phyloP scores from a whole-genome alignment of 2,329 filamentous ascomycete genomes.

The Penicillium sp. region DNA sequence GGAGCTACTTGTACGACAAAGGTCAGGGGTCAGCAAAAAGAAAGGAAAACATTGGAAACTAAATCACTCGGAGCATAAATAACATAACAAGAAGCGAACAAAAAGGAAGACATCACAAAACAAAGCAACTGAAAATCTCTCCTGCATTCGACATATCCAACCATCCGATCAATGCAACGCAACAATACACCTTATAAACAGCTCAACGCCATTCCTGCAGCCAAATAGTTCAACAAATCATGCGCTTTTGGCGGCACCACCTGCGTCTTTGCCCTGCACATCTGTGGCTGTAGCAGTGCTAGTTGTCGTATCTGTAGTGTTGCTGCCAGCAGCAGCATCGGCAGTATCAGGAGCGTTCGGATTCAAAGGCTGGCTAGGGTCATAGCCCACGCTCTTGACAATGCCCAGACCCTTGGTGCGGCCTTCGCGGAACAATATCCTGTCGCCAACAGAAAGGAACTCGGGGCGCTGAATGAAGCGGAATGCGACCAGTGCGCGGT shows the following conservation, averaged over 20 bases:
- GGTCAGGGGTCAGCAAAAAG: too few relatives aligned
- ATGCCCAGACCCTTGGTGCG: conserved; percentile 93
- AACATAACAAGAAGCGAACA: background rate
- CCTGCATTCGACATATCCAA: too few relatives aligned
- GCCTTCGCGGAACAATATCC: conserved; percentile 89
- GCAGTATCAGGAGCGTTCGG: conserved; percentile 24
- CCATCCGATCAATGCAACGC: conserved; percentile 5
- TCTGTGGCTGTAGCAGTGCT: background rate
- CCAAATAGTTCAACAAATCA: background rate
- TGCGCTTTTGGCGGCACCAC: background rate
- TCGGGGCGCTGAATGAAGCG: conserved; percentile 91
- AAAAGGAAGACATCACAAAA: background rate
- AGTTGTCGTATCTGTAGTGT: background rate
- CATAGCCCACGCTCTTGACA: conserved; percentile 86
- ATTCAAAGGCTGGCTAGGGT: conserved; percentile 55
- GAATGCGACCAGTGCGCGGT: conserved; percentile 91
- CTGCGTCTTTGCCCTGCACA: background rate
- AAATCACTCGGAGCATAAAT: background rate
- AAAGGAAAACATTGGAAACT: background rate
- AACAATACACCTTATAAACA: background rate
- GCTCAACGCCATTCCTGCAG: conserved; percentile 3
- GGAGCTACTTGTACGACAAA: too few relatives aligned
- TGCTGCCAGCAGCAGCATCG: conserved; percentile 6
- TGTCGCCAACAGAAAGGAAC: conserved; percentile 82
- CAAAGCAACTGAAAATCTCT: background rate